Evolutionary conservation across 2,329 filamentous ascomycete species (phyloP).

Genomic region (Alternaria sp.): DNA sequence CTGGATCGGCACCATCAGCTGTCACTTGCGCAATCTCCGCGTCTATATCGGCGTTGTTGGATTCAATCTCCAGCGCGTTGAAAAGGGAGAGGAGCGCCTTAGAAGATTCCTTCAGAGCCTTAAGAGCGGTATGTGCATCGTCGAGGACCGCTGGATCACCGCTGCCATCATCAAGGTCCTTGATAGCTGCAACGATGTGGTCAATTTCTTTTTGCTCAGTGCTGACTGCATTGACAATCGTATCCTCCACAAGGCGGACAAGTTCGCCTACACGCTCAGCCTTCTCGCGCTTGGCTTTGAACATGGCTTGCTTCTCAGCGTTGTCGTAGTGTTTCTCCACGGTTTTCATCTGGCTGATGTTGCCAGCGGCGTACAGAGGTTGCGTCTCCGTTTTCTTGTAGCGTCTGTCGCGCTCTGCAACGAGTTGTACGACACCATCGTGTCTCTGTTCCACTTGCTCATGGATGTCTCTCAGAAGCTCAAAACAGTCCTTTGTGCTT

Average conservation of each 20-base stretch:
- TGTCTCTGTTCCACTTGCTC: slow-evolving; percentile 57
- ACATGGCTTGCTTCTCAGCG: slow-evolving; percentile 58
- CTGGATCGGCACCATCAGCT: slow-evolving; percentile 52
- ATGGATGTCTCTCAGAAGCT: slow-evolving; percentile 52
- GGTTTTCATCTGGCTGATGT: slow-evolving; percentile 58
- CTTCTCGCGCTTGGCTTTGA: slow-evolving; percentile 57
- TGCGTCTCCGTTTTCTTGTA: slow-evolving; percentile 62
- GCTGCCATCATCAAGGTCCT: slow-evolving; percentile 45
- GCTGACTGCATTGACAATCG: slow-evolving; percentile 57
- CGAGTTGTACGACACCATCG: slow-evolving; percentile 56
- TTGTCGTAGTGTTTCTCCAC: slow-evolving; percentile 54
- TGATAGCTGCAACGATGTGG: slow-evolving; percentile 53
- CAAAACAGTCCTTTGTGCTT: slow-evolving; percentile 34
- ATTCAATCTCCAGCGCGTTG: slow-evolving; percentile 55
- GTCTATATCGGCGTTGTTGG: slow-evolving; percentile 60
- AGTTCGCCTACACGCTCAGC: slow-evolving; percentile 58
- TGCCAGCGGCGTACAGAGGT: slow-evolving; percentile 59
- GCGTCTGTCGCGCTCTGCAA: slow-evolving; percentile 60
- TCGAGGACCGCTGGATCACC: slow-evolving; percentile 24
- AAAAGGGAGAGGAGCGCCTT: slow-evolving; percentile 52
- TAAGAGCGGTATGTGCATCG: slow-evolving; percentile 35
- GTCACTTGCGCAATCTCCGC: slow-evolving; percentile 61
- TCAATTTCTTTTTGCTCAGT: slow-evolving; percentile 60
- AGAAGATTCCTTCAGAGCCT: slow-evolving; percentile 47
- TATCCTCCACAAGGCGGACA: slow-evolving; percentile 59